phyloP scores from a whole-genome alignment of 2,329 filamentous ascomycete species.

The Huntiella moniliformis region DNA sequence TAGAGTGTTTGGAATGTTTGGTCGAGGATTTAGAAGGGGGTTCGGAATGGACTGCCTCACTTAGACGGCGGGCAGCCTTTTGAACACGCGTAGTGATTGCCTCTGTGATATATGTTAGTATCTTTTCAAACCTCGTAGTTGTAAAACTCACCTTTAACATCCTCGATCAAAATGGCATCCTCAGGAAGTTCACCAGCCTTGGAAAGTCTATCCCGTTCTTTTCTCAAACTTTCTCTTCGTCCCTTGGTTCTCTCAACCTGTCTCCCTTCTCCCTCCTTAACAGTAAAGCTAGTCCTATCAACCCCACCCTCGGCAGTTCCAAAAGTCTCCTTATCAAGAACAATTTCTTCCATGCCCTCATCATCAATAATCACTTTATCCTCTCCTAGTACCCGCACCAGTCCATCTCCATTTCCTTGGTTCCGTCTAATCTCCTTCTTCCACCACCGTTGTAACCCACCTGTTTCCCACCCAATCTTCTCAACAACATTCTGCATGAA shows the following conservation, averaged over 20 bases:
- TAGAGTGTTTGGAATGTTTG: neutral
- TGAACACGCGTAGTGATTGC: slow-evolving; percentile 5
- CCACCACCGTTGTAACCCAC: slow-evolving; percentile 6
- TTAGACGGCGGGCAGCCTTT: slow-evolving; percentile 1
- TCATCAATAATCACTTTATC: slow-evolving; percentile 5
- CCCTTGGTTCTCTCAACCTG: slow-evolving; percentile 6
- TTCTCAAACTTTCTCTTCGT: slow-evolving; percentile 1
- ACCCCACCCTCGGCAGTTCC: slow-evolving; percentile 9
- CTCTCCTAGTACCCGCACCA: slow-evolving; percentile 1
- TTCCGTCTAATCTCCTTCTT: slow-evolving; percentile 6
- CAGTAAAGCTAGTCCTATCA: neutral
- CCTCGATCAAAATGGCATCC: slow-evolving; percentile 2
- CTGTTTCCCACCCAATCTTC: slow-evolving; percentile 10
- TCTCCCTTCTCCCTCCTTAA: slow-evolving; percentile 6
- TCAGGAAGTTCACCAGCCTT: slow-evolving; percentile 1
- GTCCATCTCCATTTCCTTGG: neutral
- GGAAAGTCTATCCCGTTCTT: slow-evolving; percentile 1
- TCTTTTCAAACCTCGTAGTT: too few species aligned
- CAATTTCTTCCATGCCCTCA: slow-evolving; percentile 9
- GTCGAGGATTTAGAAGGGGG: neutral
- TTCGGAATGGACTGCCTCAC: slow-evolving; percentile 2
- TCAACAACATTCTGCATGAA: slow-evolving; percentile 6
- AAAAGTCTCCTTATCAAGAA: slow-evolving; percentile 7
- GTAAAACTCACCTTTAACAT: slow-evolving; percentile 8
- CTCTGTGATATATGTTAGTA: slow-evolving; percentile 2